Conservation (phyloP, 1,284 basidiomycete species). For the Megacollybia platyphylla region DNA sequence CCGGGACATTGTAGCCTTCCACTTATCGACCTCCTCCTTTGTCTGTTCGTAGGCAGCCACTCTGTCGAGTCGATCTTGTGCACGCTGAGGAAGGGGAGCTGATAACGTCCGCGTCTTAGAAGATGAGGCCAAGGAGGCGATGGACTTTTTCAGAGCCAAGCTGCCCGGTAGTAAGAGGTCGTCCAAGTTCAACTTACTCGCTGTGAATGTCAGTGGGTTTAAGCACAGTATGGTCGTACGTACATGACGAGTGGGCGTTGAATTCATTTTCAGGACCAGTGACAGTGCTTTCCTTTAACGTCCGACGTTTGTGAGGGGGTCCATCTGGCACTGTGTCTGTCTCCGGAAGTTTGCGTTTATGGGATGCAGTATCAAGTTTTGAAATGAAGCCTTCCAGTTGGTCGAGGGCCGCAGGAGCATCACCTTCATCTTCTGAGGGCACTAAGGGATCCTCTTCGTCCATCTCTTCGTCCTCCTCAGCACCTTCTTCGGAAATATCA, state of each 20-base stretch:
- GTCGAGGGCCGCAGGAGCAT: slow-evolving; percentile 45
- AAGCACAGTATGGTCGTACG: slow-evolving; percentile 4
- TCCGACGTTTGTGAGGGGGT: slow-evolving; percentile 40
- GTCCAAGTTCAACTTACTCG: slow-evolving; percentile 45
- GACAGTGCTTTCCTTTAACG: slow-evolving; percentile 62
- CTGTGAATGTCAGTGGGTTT: slow-evolving; percentile 21
- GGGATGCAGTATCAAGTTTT: slow-evolving; percentile 45
- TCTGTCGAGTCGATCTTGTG: slow-evolving; percentile 84
- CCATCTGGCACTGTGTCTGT: slow-evolving; percentile 4
- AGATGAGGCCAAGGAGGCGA: slow-evolving; percentile 40
- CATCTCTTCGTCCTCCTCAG: slow-evolving; percentile 26
- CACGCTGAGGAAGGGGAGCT: slow-evolving; percentile 78
- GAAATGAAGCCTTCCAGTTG: slow-evolving; percentile 64
- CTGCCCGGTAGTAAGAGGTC: slow-evolving; percentile 65
- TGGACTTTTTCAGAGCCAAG: slow-evolving; percentile 55
- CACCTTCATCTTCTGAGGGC: slow-evolving; percentile 47
- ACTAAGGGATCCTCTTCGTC: slow-evolving; percentile 31
- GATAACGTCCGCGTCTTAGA: slow-evolving; percentile 50
- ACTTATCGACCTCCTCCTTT: slow-evolving; percentile 87
- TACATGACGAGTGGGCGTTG: slow-evolving; percentile 37
- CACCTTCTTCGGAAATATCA: slow-evolving; percentile 32
- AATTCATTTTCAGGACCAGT: slow-evolving; percentile 70
- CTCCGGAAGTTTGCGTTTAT: slow-evolving; percentile 55
- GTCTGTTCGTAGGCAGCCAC: slow-evolving; percentile 92
- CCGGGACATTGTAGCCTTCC: slow-evolving; percentile 83